Percentiles rank a stretch among this genome's conserved stretches.
Conservation (phyloP, 2,329 filamentous ascomycete species). For the Colletotrichum lentis region DNA sequence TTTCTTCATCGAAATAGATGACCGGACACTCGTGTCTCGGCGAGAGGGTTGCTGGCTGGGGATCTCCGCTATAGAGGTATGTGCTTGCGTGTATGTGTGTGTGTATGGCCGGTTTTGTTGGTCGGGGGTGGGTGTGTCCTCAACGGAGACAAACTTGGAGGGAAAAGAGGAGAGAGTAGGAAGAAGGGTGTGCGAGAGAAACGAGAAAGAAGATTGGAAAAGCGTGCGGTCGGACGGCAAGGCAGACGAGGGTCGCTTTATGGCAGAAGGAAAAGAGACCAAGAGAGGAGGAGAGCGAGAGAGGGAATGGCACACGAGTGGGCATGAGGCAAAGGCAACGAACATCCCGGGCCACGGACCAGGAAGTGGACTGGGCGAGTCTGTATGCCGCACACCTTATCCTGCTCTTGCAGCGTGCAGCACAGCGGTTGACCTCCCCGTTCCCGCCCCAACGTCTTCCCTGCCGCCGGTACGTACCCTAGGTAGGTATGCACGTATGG, state of each 20-base stretch:
- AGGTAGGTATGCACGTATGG: no score
- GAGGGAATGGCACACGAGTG: conserved; percentile 1
- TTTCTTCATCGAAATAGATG: conserved; percentile 69
- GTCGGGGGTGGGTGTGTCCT: background rate
- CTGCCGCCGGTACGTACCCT: background rate
- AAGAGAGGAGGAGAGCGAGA: background rate
- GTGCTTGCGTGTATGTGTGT: background rate
- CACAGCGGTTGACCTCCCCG: conserved; percentile 16
- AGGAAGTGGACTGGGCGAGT: background rate
- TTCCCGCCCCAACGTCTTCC: conserved; percentile 14
- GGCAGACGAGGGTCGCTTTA: conserved; percentile 32
- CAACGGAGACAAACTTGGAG: conserved; percentile 26
- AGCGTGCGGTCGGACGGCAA: conserved; percentile 22
- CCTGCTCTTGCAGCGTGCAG: conserved; percentile 10
- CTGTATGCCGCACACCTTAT: conserved; percentile 1
- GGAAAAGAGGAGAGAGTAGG: conserved; percentile 18
- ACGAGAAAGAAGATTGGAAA: conserved; percentile 18
- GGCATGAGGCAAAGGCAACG: conserved; percentile 34
- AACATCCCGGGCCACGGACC: conserved; percentile 29
- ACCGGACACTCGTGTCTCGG: conserved; percentile 38
- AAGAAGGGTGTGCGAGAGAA: conserved; percentile 7
- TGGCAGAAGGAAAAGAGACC: conserved; percentile 1
- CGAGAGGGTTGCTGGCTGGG: background rate
- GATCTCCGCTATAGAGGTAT: background rate
- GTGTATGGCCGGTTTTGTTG: background rate